phyloP scores from a whole-genome alignment of 1,139 yeast genomes.

The Nematodospora anomalae region DNA sequence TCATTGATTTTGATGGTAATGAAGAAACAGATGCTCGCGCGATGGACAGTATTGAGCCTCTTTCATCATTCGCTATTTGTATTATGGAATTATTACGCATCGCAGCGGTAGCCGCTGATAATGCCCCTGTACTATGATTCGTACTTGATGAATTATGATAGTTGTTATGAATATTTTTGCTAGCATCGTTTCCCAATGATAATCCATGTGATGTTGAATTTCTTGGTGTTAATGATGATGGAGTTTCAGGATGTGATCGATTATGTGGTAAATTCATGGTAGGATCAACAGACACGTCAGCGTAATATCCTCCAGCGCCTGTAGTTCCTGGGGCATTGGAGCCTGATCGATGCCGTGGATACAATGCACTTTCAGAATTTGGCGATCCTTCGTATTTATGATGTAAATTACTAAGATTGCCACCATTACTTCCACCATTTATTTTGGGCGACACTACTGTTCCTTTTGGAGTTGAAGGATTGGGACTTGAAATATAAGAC shows the following conservation, averaged over 20 bases:
- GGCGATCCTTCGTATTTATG: constrained; percentile 15
- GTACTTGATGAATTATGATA: constrained; percentile 4
- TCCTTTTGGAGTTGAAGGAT: constrained; percentile 26
- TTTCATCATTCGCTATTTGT: constrained; percentile 43
- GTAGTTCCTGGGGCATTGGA: constrained; percentile 22
- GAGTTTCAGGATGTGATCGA: constrained; percentile 39
- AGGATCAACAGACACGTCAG: constrained; percentile 48
- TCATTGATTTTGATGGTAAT: constrained; percentile 49
- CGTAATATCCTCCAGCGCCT: constrained; percentile 44
- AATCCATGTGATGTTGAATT: constrained; percentile 26
- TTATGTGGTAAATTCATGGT: constrained; percentile 51
- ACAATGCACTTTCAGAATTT: constrained; percentile 27
- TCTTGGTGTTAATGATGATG: constrained; percentile 38
- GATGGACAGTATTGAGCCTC: constrained; percentile 35
- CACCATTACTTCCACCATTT: constrained; percentile 4
- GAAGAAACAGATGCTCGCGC: constrained; percentile 45
- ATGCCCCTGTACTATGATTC: constrained; percentile 8
- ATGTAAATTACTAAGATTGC: constrained; percentile 8
- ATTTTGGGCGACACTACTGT: constrained; percentile 25
- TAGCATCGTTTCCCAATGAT: background rate
- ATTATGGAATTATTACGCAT: constrained; percentile 45
- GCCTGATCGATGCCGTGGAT: constrained; percentile 35
- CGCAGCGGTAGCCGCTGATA: constrained; percentile 8
- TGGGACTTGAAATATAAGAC: constrained; percentile 34
- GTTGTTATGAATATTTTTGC: background rate